Evolutionary conservation across 1,284 basidiomycete genomes (phyloP).

Genomic region (Ustilago lituana): DNA sequence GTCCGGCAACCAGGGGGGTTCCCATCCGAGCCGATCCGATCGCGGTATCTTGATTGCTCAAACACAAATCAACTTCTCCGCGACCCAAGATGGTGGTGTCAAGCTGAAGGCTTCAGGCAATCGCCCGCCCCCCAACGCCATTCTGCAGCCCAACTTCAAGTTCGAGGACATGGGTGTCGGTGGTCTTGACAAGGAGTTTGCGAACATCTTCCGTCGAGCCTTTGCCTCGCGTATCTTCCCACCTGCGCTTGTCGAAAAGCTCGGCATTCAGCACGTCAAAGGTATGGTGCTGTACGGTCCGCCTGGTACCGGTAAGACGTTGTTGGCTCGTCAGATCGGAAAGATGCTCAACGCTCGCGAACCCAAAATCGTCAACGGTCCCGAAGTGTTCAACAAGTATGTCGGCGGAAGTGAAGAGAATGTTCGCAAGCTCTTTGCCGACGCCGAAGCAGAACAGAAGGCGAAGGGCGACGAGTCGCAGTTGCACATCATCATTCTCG

Average conservation of each 20-base stretch:
- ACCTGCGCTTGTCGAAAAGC: slow-evolving; percentile 92
- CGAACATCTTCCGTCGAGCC: slow-evolving; percentile 95
- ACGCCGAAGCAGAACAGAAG: slow-evolving; percentile 99
- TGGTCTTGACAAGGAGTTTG: slow-evolving; percentile 94
- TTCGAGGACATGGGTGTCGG: slow-evolving; percentile 99
- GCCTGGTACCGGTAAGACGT: slow-evolving; percentile 97
- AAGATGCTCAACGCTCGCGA: slow-evolving; percentile 99
- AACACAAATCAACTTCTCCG: slow-evolving; percentile 88
- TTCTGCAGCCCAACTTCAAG: slow-evolving; percentile 97
- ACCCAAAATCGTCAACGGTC: slow-evolving; percentile 98
- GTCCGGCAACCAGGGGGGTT: slow-evolving; percentile 62
- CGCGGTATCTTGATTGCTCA: slow-evolving; percentile 85
- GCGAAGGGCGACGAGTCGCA: slow-evolving; percentile 98
- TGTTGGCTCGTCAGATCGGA: slow-evolving; percentile 97
- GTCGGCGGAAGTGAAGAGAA: slow-evolving; percentile 99
- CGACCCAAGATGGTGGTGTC: slow-evolving; percentile 81
- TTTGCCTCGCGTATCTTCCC: slow-evolving; percentile 99
- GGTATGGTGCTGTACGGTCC: slow-evolving; percentile 95
- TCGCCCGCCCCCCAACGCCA: slow-evolving; percentile 92
- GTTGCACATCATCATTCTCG: slow-evolving; percentile 99
- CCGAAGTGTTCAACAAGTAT: slow-evolving; percentile 96
- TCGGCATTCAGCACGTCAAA: slow-evolving; percentile 98
- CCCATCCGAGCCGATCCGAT: slow-evolving; percentile 43
- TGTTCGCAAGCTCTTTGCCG: slow-evolving; percentile 93
- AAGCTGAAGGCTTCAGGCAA: slow-evolving; percentile 92